A percentile compares a stretch with the other conserved stretches of the same genome.
phyloP scores from a whole-genome alignment of 2,329 filamentous ascomycete genomes.

The Juglanconis juglandina region DNA sequence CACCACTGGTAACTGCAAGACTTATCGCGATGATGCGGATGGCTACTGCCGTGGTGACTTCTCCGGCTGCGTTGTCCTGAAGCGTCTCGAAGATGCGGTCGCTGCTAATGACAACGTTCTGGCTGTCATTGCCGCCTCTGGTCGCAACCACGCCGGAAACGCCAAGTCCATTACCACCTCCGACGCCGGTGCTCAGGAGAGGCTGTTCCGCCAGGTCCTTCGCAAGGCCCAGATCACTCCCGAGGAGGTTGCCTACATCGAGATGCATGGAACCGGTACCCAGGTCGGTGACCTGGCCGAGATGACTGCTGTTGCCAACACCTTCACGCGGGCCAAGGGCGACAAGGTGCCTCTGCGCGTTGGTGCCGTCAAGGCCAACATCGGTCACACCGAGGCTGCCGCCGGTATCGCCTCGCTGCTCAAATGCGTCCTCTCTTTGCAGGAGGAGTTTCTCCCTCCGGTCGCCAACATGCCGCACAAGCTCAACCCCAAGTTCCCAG shows the following conservation, averaged over 20 bases:
- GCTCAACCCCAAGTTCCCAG: constrained; percentile 53
- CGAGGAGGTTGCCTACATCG: constrained; percentile 28
- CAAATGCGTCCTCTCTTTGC: constrained; percentile 58
- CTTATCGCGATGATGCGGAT: constrained; percentile 33
- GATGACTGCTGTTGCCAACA: constrained; percentile 15
- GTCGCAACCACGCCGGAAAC: constrained; percentile 40
- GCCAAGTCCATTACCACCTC: constrained; percentile 28
- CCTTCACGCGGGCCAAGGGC: constrained; percentile 7
- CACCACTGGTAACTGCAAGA: constrained; percentile 30
- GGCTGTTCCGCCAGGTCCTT: constrained; percentile 31
- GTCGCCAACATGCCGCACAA: constrained; percentile 60
- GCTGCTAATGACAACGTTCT: constrained; percentile 43
- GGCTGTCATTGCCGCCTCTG: constrained; percentile 36
- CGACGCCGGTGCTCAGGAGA: constrained; percentile 24
- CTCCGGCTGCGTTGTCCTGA: constrained; percentile 41
- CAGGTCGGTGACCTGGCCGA: constrained; percentile 35
- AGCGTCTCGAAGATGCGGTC: constrained; percentile 44
- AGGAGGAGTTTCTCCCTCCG: constrained; percentile 54
- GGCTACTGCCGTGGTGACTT: constrained; percentile 55
- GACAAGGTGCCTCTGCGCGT: constrained; percentile 42
- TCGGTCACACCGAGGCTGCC: constrained; percentile 55
- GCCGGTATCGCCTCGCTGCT: constrained; percentile 52
- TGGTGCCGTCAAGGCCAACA: constrained; percentile 56
- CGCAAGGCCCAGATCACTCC: constrained; percentile 23
- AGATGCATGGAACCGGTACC: constrained; percentile 44